Evolutionary conservation across 345 rosid genomes (phyloP).

Genomic region (Lumnitzera racemosa): DNA sequence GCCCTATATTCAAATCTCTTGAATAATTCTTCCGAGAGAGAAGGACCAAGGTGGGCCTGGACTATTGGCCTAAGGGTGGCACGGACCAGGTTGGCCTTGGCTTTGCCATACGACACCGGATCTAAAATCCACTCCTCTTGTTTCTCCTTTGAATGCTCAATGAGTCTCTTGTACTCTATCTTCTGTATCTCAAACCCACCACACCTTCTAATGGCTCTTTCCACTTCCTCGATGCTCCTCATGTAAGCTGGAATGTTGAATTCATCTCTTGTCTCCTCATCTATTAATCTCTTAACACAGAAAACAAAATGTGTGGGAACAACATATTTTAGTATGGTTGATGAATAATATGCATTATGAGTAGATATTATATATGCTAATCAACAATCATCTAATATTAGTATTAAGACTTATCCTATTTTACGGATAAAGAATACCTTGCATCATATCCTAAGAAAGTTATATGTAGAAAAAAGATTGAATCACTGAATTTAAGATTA

Average conservation of each 20-base stretch:
- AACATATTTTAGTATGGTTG: neutral
- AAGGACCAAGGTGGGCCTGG: slow-evolving; percentile 40
- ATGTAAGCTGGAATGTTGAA: slow-evolving; percentile 58
- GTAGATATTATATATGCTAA: too few species aligned
- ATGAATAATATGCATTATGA: too few species aligned
- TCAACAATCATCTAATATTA: too few species aligned
- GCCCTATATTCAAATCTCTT: slow-evolving; percentile 31
- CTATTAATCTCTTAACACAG: slow-evolving; percentile 35
- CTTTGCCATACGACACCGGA: slow-evolving; percentile 44
- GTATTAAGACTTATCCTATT: too few species aligned
- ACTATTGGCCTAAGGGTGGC: slow-evolving; percentile 44
- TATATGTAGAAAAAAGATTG: too few species aligned
- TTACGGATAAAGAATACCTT: too few species aligned
- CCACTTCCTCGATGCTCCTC: slow-evolving; percentile 55
- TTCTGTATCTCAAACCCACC: slow-evolving; percentile 48
- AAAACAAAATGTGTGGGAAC: neutral
- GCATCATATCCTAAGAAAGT: too few species aligned
- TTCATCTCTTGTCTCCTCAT: slow-evolving; percentile 44
- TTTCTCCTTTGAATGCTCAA: slow-evolving; percentile 39
- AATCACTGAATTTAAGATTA: too few species aligned
- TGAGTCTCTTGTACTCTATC: slow-evolving; percentile 36
- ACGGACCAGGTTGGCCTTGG: slow-evolving; percentile 46
- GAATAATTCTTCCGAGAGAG: slow-evolving; percentile 37
- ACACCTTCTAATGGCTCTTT: slow-evolving; percentile 26
- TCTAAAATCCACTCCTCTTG: slow-evolving; percentile 43